Base-by-base conservation (phyloP, 805 yeast species). In the Cyberlindnera galapagoensis region DNA sequence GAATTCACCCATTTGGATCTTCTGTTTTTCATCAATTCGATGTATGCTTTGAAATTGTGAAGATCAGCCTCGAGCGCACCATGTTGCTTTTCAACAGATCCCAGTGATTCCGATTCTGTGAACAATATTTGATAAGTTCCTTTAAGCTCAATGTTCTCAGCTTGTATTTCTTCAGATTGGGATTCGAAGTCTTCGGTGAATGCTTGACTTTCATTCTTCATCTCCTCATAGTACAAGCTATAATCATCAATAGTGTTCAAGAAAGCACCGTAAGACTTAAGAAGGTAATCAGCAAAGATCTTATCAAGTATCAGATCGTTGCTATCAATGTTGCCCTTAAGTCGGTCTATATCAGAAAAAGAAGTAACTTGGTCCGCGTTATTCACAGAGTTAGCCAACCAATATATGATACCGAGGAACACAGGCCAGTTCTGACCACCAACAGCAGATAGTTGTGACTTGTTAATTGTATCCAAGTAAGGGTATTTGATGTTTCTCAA, bases 401-500 rank as follows among this genome's bases (percentile, higher is more conserved):
- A 87, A 52, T 80, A 77, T 15, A 87, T 59, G 71, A 88, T 74
- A 1, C 92, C 95, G 25, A 87, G 55, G 43, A 85, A 83, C 7
- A 71, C 69, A 9, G 84, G 86, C 96, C 96, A 87, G 43, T 76
- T 77, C 30, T 80, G 76, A 3, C 95, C 94, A 6, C 95, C 95
- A 9, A 85, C 95, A 0, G 95, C 95, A 23, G 87, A 75, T 23
- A 87, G 78, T 51, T 85, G 94, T 1, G 92, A 80, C 49, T 87
- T 79, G 54, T 80, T 83, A 24, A 88, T 76, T 0, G 83, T 64
- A 24, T 82, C 94, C 36, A 85, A 56, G 52, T 80, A 85, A 2
- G 97, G 96, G 47, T 87, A 87, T 30, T 72, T 73, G 39, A 86
- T 54, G 22, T 65, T 66, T 49, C 74, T 79, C 45, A 87, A 59